Conservation (phyloP, 805 yeast species). For the Isabelozyma rhagii region DNA sequence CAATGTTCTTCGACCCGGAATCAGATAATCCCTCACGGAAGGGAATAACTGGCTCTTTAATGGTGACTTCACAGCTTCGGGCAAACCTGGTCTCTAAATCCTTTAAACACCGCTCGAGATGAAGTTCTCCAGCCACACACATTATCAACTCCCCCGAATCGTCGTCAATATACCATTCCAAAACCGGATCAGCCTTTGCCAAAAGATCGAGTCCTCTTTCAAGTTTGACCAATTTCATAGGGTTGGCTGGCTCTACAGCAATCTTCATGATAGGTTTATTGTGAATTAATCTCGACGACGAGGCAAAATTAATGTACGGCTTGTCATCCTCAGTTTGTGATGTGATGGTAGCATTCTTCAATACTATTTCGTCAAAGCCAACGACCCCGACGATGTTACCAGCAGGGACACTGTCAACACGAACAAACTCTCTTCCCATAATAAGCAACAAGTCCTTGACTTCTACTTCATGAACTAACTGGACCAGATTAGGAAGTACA, state of each 20-base stretch:
- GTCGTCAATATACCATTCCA: conserved; percentile 72
- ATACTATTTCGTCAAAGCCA: conserved; percentile 76
- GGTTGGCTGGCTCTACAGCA: conserved; percentile 92
- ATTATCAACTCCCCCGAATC: conserved; percentile 92
- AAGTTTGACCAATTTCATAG: conserved; percentile 69
- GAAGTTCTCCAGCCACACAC: conserved; percentile 96
- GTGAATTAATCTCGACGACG: conserved; percentile 45
- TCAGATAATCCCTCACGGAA: conserved; percentile 80
- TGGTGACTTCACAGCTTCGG: conserved; percentile 71
- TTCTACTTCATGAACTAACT: conserved; percentile 53
- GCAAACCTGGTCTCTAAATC: conserved; percentile 92
- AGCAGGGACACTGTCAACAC: conserved; percentile 80
- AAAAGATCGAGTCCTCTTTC: conserved; percentile 76
- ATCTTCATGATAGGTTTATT: conserved; percentile 93
- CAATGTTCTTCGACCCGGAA: conserved; percentile 47
- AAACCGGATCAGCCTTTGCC: conserved; percentile 92
- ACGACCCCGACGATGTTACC: conserved; percentile 95
- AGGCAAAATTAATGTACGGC: conserved; percentile 65
- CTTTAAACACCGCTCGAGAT: conserved; percentile 88
- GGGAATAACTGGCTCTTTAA: conserved; percentile 92
- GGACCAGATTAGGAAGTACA: conserved; percentile 40
- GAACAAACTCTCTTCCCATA: conserved; percentile 89
- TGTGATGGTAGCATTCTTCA: conserved; percentile 83
- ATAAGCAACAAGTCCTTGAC: conserved; percentile 72
- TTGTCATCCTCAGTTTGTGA: conserved; percentile 59